These are phyloP conservation scores for Brassica nigra DNA, from an alignment of 345 rosid species.

Conservation along the genomic window DNA sequence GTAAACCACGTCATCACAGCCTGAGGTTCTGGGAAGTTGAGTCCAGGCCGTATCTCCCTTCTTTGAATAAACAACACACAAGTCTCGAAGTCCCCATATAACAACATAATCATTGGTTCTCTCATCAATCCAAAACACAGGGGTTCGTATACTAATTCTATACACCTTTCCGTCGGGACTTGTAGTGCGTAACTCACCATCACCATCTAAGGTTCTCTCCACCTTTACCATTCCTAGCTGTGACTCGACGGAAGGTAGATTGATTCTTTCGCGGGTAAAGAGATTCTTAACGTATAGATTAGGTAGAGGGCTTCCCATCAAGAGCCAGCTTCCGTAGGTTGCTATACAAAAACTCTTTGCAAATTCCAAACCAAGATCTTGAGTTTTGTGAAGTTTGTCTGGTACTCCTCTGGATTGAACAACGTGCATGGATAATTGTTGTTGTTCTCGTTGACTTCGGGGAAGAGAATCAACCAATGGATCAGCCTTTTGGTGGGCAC, in stretches of 20 bases:
- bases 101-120: neutral
- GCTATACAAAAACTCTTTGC: neutral
- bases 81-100: neutral
- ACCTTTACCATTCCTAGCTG: neutral
- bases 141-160: neutral
- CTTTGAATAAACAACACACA: neutral
- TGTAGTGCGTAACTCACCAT: neutral
- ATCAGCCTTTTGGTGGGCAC: neutral
- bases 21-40: neutral
- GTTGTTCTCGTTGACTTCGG: neutral
- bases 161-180: neutral
- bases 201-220: neutral
- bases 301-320: neutral
- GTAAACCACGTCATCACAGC: neutral
- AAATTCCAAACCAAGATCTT: neutral
- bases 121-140: slow-evolving; percentile 3
- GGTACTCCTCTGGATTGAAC: neutral
- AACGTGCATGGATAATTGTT: neutral
- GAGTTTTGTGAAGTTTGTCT: neutral
- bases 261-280: neutral
- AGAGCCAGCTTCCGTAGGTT: neutral
- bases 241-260: neutral
- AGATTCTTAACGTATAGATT: neutral
- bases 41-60: neutral
- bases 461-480: neutral